A percentile compares a stretch with the other conserved stretches of the same genome.
These are phyloP conservation scores for Phragmites australis DNA, from an alignment of 176 grass and related monocot genomes.

Conservation along the genomic window DNA sequence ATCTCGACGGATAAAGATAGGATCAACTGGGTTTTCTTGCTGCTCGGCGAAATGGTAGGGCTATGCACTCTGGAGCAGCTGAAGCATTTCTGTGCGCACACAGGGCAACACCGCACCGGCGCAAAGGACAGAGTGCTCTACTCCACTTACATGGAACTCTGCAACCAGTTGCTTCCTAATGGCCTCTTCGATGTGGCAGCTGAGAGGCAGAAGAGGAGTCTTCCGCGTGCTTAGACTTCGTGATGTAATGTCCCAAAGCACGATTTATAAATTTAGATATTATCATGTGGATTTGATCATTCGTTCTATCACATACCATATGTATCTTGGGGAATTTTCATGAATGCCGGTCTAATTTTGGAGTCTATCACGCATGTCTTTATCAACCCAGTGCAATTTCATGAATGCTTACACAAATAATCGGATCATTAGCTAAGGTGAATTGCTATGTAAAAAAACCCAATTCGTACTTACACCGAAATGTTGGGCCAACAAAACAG, in stretches of 20 bases:
- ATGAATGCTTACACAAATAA: too few relatives aligned
- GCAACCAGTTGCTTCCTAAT: constrained; percentile 48
- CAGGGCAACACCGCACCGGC: constrained; percentile 47
- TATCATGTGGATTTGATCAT: too few relatives aligned
- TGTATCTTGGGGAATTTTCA: too few relatives aligned
- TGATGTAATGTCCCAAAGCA: background rate
- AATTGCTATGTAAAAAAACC: too few relatives aligned
- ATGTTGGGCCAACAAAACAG: background rate
- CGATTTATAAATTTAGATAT: too few relatives aligned
- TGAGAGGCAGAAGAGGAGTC: background rate
- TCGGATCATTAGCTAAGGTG: too few relatives aligned
- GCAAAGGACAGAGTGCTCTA: constrained; percentile 63
- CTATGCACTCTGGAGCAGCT: constrained; percentile 63
- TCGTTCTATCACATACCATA: too few relatives aligned
- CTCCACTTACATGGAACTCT: constrained; percentile 50
- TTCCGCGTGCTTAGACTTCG: background rate
- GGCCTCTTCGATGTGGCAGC: constrained; percentile 8
- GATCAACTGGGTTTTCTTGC: constrained; percentile 77
- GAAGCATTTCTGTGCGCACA: constrained; percentile 55
- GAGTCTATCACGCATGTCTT: too few relatives aligned
- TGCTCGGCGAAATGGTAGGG: constrained; percentile 49
- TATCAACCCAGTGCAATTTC: too few relatives aligned
- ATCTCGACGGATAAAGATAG: constrained; percentile 43
- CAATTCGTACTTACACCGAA: background rate
- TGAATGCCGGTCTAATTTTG: too few relatives aligned